A percentile compares a stretch with the other conserved stretches of the same genome.
Conservation (phyloP, 2,329 filamentous ascomycete species). For the Ophiostoma australiae region DNA sequence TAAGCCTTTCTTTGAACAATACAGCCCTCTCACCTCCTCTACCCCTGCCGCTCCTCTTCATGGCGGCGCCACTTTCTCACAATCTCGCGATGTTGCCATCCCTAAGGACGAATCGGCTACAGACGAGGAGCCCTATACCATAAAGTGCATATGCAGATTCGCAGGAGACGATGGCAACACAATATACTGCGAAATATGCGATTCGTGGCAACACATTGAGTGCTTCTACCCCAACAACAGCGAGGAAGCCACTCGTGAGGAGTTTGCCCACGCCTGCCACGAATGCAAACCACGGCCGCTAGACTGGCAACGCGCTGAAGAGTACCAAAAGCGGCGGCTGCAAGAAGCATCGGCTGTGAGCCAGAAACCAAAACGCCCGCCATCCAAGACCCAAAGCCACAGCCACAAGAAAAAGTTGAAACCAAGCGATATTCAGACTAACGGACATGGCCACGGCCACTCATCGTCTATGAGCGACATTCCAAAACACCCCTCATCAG, state of each 20-base stretch:
- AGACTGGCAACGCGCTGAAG: conserved; percentile 68
- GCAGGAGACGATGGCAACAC: conserved; percentile 95
- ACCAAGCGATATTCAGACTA: conserved; percentile 61
- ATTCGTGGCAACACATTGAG: conserved; percentile 97
- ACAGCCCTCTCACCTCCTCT: conserved; percentile 26
- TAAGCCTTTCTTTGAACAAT: neutral
- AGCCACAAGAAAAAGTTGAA: conserved; percentile 80
- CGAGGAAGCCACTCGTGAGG: conserved; percentile 64
- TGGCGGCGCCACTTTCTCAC: neutral
- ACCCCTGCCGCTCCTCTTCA: neutral
- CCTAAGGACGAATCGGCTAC: conserved; percentile 50
- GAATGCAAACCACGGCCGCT: conserved; percentile 78
- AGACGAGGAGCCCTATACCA: conserved; percentile 82
- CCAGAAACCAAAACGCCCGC: conserved; percentile 68
- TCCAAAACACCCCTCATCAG: conserved; percentile 38
- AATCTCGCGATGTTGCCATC: neutral
- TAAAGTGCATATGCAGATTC: conserved; percentile 96
- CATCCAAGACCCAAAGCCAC: conserved; percentile 62
- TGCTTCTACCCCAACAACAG: conserved; percentile 82
- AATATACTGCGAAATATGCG: conserved; percentile 91
- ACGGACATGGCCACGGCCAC: conserved; percentile 66
- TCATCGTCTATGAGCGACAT: conserved; percentile 53
- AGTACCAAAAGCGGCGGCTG: conserved; percentile 62
- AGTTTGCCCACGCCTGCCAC: conserved; percentile 77
- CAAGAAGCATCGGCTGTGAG: conserved; percentile 47